Conservation (phyloP, 2,329 filamentous ascomycete genomes). For the Aspergillus ustus region DNA sequence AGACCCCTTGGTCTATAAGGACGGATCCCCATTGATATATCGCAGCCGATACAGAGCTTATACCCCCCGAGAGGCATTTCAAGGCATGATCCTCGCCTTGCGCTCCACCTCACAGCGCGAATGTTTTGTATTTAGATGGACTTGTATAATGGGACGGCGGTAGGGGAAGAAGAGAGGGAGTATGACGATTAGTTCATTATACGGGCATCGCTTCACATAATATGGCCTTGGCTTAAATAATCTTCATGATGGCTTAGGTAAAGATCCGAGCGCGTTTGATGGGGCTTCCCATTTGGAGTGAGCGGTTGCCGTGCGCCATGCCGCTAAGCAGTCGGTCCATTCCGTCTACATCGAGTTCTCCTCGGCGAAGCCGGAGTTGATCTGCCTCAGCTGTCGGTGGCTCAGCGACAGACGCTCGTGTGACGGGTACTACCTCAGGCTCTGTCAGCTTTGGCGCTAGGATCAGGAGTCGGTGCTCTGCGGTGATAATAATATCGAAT, state of each 20-base stretch:
- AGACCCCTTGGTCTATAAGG: background rate
- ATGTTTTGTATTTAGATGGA: constrained; percentile 22
- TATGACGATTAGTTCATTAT: constrained; percentile 16
- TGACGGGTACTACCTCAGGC: constrained; percentile 24
- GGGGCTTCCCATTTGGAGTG: constrained; percentile 41
- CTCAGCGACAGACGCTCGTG: constrained; percentile 21
- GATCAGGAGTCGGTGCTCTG: constrained; percentile 47
- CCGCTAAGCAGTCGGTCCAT: constrained; percentile 52
- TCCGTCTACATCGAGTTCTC: constrained; percentile 52
- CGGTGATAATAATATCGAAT: constrained; percentile 47
- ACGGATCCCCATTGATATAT: constrained; percentile 46
- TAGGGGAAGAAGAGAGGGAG: constrained; percentile 15
- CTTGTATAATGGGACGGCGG: constrained; percentile 5
- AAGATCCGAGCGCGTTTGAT: constrained; percentile 44
- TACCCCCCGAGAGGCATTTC: constrained; percentile 45
- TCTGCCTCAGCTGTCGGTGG: constrained; percentile 37
- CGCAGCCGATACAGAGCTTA: constrained; percentile 59
- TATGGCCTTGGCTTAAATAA: no score
- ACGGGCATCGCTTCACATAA: constrained; percentile 34
- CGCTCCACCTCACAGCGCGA: constrained; percentile 59
- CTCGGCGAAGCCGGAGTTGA: constrained; percentile 46
- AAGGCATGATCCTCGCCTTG: constrained; percentile 58
- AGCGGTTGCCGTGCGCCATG: constrained; percentile 42
- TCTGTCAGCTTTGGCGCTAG: constrained; percentile 38
- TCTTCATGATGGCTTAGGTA: constrained; percentile 27